Conservation (phyloP, 139 green algal species). For the Auxenochlorella protothecoides region DNA sequence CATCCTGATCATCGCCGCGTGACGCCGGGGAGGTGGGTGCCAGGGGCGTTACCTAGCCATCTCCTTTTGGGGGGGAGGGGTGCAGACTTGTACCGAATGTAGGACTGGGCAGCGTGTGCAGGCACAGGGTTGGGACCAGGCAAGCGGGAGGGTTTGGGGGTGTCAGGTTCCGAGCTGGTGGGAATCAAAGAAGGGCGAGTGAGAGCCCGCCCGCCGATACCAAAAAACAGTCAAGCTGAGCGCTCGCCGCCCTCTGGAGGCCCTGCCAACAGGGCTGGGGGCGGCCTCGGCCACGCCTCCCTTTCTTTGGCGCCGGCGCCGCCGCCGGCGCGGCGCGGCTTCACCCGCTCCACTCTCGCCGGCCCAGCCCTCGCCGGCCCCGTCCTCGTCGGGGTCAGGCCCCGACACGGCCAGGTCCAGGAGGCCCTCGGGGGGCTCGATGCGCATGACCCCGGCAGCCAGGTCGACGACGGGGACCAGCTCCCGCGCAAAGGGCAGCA, state of each 20-base stretch:
- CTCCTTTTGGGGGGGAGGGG: too few species aligned
- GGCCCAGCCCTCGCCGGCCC: slow-evolving; percentile 9
- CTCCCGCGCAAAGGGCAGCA: slow-evolving; percentile 38
- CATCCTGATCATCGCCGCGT: slow-evolving; percentile 32
- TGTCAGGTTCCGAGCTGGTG: too few species aligned
- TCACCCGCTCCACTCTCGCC: background rate
- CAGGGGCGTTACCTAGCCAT: too few species aligned
- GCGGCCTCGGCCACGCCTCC: background rate
- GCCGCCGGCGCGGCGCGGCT: background rate
- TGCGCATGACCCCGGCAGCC: slow-evolving; percentile 4
- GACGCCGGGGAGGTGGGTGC: background rate
- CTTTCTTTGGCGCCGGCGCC: background rate
- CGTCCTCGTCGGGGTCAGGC: background rate
- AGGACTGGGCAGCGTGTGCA: too few species aligned
- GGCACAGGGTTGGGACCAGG: too few species aligned
- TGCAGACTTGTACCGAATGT: too few species aligned
- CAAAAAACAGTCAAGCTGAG: too few species aligned
- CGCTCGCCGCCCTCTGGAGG: too few species aligned
- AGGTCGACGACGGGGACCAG: slow-evolving; percentile 34
- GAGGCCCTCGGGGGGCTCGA: slow-evolving; percentile 27
- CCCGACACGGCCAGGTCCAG: slow-evolving; percentile 21
- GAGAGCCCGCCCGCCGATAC: too few species aligned
- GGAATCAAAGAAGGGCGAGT: too few species aligned
- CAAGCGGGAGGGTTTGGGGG: too few species aligned
- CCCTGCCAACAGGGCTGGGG: background rate